phyloP scores from a whole-genome alignment of 208 protist genomes.

The Phytomonas sp. region DNA sequence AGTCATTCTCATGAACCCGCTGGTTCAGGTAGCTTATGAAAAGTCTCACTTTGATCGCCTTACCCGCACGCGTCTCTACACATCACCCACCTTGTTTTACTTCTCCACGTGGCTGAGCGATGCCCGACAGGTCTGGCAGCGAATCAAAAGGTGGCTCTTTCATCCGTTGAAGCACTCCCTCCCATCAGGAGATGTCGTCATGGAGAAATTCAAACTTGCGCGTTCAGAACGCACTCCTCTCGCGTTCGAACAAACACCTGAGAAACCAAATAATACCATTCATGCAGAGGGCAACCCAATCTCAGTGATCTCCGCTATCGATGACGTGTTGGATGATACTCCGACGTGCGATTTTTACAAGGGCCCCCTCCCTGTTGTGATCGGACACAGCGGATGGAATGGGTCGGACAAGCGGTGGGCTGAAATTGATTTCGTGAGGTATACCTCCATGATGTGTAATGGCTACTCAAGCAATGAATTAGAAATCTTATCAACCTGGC shows the following conservation, averaged over 20 bases:
- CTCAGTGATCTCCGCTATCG: neutral
- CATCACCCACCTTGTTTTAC: neutral
- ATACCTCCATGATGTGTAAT: neutral
- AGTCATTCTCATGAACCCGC: slow-evolving; percentile 65
- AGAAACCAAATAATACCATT: neutral
- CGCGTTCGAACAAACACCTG: neutral
- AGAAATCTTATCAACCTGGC: neutral
- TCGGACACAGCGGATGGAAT: neutral
- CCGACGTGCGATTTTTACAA: neutral
- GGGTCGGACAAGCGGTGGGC: neutral
- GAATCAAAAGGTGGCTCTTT: neutral
- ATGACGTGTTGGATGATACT: neutral
- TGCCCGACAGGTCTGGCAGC: neutral
- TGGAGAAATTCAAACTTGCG: neutral
- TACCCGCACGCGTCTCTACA: slow-evolving; percentile 3
- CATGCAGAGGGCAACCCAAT: neutral
- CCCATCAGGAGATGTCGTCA: neutral
- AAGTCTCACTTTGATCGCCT: slow-evolving; percentile 29
- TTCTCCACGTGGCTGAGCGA: neutral
- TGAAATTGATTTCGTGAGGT: neutral
- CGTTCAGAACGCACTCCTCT: neutral
- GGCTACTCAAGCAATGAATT: neutral
- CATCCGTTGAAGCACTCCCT: neutral
- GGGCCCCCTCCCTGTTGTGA: neutral
- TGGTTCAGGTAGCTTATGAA: slow-evolving; percentile 59